Percentiles rank a stretch among this genome's conserved stretches.
Conservation (phyloP, 345 rosid genomes). For the Aurinia saxatilis region DNA sequence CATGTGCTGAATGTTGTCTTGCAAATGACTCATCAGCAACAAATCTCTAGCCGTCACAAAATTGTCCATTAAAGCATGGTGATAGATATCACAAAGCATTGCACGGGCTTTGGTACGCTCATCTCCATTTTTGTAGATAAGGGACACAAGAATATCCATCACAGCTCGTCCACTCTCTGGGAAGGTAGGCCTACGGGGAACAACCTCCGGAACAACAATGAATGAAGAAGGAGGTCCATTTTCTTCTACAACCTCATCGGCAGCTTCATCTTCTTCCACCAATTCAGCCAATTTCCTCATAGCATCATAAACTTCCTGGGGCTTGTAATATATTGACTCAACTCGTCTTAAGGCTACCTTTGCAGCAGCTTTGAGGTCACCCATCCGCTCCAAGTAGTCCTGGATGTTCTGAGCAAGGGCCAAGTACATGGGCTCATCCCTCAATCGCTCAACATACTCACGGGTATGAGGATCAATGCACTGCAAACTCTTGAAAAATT, state of each 20-base stretch:
- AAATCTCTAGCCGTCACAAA: constrained; percentile 74
- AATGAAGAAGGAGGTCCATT: constrained; percentile 56
- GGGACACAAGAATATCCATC: constrained; percentile 84
- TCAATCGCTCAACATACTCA: constrained; percentile 79
- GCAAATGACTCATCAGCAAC: constrained; percentile 87
- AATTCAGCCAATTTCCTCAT: constrained; percentile 87
- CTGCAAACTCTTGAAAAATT: constrained; percentile 95
- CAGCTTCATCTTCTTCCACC: constrained; percentile 29
- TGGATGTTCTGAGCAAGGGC: constrained; percentile 92
- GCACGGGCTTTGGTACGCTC: constrained; percentile 98
- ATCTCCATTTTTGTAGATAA: constrained; percentile 85
- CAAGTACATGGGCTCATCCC: constrained; percentile 77
- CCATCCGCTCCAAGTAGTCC: constrained; percentile 57
- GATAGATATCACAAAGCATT: constrained; percentile 93
- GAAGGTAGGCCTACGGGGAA: constrained; percentile 81
- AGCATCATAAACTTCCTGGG: constrained; percentile 90
- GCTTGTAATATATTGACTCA: constrained; percentile 84
- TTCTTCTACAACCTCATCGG: constrained; percentile 52
- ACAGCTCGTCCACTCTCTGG: constrained; percentile 77
- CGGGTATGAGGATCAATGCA: constrained; percentile 93
- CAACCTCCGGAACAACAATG: constrained; percentile 66
- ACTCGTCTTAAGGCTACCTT: constrained; percentile 77
- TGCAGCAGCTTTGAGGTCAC: constrained; percentile 74
- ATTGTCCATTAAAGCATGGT: constrained; percentile 78
- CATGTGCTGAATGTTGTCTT: constrained; percentile 81